Conservation (phyloP, 2,329 filamentous ascomycete species). For the Arthrobotrys entomopaga region DNA sequence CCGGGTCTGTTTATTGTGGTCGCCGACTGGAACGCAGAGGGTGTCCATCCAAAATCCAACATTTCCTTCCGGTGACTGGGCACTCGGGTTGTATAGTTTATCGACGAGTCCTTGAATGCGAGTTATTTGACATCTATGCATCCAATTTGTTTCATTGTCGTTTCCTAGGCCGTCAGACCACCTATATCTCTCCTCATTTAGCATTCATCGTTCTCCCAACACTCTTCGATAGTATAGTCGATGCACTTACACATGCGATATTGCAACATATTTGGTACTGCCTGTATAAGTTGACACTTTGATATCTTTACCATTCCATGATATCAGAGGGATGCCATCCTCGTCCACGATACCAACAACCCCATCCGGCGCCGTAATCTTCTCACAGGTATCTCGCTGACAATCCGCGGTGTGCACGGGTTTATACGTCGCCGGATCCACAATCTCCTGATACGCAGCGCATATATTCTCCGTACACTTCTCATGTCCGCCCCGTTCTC, state of each 20-base stretch:
- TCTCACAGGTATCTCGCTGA: neutral
- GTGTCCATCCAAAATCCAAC: slow-evolving; percentile 21
- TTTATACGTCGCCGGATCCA: slow-evolving; percentile 11
- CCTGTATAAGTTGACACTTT: too few species aligned
- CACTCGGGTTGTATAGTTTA: neutral
- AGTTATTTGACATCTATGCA: slow-evolving; percentile 11
- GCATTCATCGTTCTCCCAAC: too few species aligned
- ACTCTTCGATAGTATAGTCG: too few species aligned
- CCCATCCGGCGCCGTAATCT: too few species aligned
- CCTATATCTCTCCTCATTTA: neutral
- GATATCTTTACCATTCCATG: too few species aligned
- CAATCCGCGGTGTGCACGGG: slow-evolving; percentile 1
- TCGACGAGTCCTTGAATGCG: slow-evolving; percentile 16
- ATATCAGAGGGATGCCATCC: too few species aligned
- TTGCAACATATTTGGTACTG: too few species aligned
- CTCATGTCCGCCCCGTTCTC: neutral
- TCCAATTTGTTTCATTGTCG: neutral
- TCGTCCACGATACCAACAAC: too few species aligned
- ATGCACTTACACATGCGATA: too few species aligned
- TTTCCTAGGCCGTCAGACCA: slow-evolving; percentile 15
- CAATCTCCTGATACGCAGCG: slow-evolving; percentile 10
- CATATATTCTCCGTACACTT: slow-evolving; percentile 6
- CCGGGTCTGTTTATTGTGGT: neutral
- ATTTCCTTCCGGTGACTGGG: neutral
- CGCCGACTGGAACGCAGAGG: slow-evolving; percentile 13